Percentiles rank a stretch among this genome's conserved stretches.
Conservation (phyloP, 306 rosid species). For the Betula pendula region DNA sequence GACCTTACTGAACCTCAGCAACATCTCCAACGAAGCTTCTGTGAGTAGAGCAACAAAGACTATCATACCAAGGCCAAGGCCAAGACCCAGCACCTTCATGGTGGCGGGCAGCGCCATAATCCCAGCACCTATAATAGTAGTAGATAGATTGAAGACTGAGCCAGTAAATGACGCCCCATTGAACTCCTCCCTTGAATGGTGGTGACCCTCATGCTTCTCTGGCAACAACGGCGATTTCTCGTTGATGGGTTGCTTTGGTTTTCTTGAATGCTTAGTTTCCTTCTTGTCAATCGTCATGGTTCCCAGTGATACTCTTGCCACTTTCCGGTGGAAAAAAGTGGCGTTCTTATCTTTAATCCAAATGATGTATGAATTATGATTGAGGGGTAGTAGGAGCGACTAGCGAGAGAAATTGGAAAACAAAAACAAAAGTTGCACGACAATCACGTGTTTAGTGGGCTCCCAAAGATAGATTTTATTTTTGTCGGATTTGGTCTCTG, state of each 20-base stretch:
- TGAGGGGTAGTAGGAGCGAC: neutral
- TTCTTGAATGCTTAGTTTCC: slow-evolving; percentile 16
- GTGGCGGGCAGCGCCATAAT: slow-evolving; percentile 78
- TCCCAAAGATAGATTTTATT: neutral
- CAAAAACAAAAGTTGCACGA: neutral
- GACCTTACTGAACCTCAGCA: slow-evolving; percentile 55
- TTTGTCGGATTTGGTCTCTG: neutral
- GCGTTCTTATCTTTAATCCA: neutral
- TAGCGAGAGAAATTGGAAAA: neutral
- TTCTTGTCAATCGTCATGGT: slow-evolving; percentile 18
- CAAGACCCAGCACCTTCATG: slow-evolving; percentile 63
- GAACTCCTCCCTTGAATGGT: neutral
- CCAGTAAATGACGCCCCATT: slow-evolving; percentile 51
- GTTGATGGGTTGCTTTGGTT: slow-evolving; percentile 7
- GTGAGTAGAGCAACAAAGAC: slow-evolving; percentile 53
- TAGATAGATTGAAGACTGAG: slow-evolving; percentile 61
- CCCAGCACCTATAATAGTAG: slow-evolving; percentile 72
- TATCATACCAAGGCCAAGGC: slow-evolving; percentile 42
- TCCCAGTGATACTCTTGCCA: neutral
- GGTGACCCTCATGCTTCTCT: slow-evolving; percentile 17
- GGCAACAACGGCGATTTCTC: slow-evolving; percentile 32
- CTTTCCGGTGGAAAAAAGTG: too few species aligned
- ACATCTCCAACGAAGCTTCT: slow-evolving; percentile 50
- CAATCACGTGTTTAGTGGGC: neutral
- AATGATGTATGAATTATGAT: neutral